Evolutionary conservation across 495 filamentous ascomycete species (phyloP), one percentile per base, ranked within the genome.

Genomic region (Penicillium goetzii): DNA sequence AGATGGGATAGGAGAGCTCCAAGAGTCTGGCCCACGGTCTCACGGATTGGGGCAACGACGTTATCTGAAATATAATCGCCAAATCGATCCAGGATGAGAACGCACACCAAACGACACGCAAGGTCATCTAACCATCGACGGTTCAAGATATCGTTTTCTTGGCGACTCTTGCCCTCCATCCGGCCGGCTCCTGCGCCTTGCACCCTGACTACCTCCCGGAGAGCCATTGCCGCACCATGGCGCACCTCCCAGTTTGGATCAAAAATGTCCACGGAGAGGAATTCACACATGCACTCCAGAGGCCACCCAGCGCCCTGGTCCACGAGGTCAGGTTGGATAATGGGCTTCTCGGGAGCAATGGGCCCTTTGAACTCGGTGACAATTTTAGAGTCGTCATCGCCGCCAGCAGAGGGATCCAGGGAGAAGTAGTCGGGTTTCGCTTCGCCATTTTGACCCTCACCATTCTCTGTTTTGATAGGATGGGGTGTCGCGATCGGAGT

Each of bases 21-120:
- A 25, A 99, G 81, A 3, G 92, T 93, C 76, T 99, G 95, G n/a
- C 95, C 96, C 26, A 96, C 91, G 0, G 95, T 97, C 77, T 99
- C 95, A 63, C 95, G 84, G 61, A 99, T 97, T 1, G 95, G 95
- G 2, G 95, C 95, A 40, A 99, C 92, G 6, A 95, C 96, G 59
- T 91, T 98, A 73, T 99, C 95, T 8, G 94, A 97, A 59, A 96
- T 92, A 76, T 97, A 98, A 74, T 99, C 95, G 52, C 92, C 96
- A 68, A 99, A 99, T 54, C 92, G 87, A 76, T 99, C 95, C 1
- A 99, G 86, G 89, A 98, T 97, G 63, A 98, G 89, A 55, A 98
- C 92, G 74, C 92, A 96, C 70, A 92, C 91, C 26, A 99, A 80
- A 34, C 93, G 89, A 71, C 94, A 97, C 17, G 93, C 92, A 40